These are phyloP conservation scores for Meripilus lineatus DNA, from an alignment of 1,284 basidiomycete species.

Conservation along the genomic window DNA sequence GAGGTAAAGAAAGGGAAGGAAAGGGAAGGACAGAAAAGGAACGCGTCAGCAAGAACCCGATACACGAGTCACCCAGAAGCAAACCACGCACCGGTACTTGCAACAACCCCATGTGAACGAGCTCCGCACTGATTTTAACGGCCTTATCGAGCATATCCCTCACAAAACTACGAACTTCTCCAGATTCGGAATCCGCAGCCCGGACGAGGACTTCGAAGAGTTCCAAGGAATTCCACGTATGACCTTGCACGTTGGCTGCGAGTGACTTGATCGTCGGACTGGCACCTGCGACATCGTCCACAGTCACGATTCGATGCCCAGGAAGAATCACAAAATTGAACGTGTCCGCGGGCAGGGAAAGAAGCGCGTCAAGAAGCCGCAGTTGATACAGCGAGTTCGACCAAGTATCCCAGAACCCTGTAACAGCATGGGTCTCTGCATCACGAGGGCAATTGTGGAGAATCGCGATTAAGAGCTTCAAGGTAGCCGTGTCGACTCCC, in stretches of 20 bases:
- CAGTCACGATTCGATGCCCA: constrained; percentile 74
- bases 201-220: constrained; percentile 86
- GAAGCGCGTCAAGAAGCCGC: constrained; percentile 81
- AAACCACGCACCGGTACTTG: constrained; percentile 77
- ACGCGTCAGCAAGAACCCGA: background rate
- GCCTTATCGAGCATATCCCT: constrained; percentile 91
- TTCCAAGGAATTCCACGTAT: constrained; percentile 93
- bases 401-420: constrained; percentile 83
- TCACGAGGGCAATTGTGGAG: constrained; percentile 70
- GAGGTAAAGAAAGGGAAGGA: too few relatives aligned
- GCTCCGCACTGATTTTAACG: constrained; percentile 88
- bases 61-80: background rate
- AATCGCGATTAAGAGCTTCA: constrained; percentile 78
- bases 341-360: constrained; percentile 84
- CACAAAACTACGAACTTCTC: constrained; percentile 70
- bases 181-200: constrained; percentile 65
- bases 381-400: constrained; percentile 83
- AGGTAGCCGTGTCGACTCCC: constrained; percentile 77
- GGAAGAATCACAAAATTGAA: constrained; percentile 89
- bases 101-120: constrained; percentile 90
- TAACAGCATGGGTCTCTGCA: constrained; percentile 68
- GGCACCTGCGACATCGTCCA: constrained; percentile 79
- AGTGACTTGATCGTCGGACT: constrained; percentile 85
- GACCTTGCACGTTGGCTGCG: constrained; percentile 81
- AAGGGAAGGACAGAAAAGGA: too few relatives aligned